Conservation (phyloP, 2,329 filamentous ascomycete species). For the Epichloe aotearoae region DNA sequence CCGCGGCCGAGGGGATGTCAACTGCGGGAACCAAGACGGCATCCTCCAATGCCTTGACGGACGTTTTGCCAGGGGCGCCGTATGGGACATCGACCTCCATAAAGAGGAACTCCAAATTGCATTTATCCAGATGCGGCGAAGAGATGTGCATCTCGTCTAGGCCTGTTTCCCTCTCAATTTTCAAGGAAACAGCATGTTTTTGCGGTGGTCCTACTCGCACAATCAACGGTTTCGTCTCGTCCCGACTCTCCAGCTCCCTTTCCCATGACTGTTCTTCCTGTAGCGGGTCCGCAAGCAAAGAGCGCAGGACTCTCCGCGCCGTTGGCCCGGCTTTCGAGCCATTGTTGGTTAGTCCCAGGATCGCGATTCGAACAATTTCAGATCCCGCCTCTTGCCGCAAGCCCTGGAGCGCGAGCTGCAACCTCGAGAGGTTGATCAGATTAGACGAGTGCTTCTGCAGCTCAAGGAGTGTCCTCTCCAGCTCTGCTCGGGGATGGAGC, state of each 20-base stretch:
- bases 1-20: conserved; percentile 53
- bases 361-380: conserved; percentile 45
- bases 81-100: conserved; percentile 33
- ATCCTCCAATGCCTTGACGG: conserved; percentile 39
- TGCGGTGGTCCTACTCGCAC: conserved; percentile 36
- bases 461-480: conserved; percentile 44
- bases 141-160: conserved; percentile 49
- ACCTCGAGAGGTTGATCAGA: conserved; percentile 52
- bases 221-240: conserved; percentile 44
- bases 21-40: conserved; percentile 63
- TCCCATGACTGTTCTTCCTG: conserved; percentile 54
- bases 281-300: conserved; percentile 60
- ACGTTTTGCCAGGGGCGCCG: conserved; percentile 18
- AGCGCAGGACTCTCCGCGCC: conserved; percentile 52
- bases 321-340: conserved; percentile 27
- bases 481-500: conserved; percentile 32
- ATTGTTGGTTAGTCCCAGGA: conserved; percentile 34
- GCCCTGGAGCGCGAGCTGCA: conserved; percentile 59
- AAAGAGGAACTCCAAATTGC: conserved; percentile 52
- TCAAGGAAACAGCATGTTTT: conserved; percentile 16
- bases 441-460: conserved; percentile 48
- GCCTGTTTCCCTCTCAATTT: conserved; percentile 21
- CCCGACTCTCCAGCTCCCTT: conserved; percentile 39
- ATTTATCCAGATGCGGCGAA: conserved; percentile 45
- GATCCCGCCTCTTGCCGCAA: conserved; percentile 41